A percentile compares a stretch with the other conserved stretches of the same genome.
These are phyloP conservation scores for Fusarium azukiicola DNA, from an alignment of 2,329 filamentous ascomycete genomes.

Conservation along the genomic window DNA sequence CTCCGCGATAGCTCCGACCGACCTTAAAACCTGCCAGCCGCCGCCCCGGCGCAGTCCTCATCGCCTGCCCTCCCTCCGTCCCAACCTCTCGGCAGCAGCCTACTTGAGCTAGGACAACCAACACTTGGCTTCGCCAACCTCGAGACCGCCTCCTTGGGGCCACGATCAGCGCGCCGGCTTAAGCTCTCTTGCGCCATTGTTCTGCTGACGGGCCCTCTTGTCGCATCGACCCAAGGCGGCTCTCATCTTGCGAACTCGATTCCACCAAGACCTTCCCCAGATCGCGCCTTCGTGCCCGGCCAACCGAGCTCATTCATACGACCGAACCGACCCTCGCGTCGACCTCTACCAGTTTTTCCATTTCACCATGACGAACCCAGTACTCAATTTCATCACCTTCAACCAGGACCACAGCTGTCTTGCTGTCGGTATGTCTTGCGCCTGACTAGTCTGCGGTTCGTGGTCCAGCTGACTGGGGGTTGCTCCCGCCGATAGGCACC, in stretches of 20 bases:
- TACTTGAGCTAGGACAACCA: conserved; percentile 32
- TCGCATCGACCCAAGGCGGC: conserved; percentile 13
- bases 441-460: conserved; percentile 22
- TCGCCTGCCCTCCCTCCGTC: conserved; percentile 39
- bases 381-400: conserved; percentile 99
- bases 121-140: conserved; percentile 34
- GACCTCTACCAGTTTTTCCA: background rate
- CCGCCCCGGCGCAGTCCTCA: conserved; percentile 37
- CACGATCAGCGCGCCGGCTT: conserved; percentile 36
- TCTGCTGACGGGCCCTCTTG: conserved; percentile 21
- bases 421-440: conserved; percentile 87
- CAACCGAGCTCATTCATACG: conserved; percentile 1
- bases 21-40: conserved; percentile 9
- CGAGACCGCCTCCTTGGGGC: conserved; percentile 28
- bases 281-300: conserved; percentile 9
- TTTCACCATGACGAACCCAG: conserved; percentile 80
- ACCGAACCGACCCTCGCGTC: conserved; percentile 14
- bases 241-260: conserved; percentile 15
- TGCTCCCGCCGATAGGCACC: conserved; percentile 79
- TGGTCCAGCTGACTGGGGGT: conserved; percentile 31
- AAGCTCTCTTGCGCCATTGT: conserved; percentile 31
- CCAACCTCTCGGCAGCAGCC: conserved; percentile 52
- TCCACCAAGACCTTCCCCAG: conserved; percentile 5
- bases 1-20: conserved; percentile 16
- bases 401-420: conserved; percentile 99